Base-by-base conservation (phyloP, 2,329 filamentous ascomycete species). In the Ophiostoma perfectum region DNA sequence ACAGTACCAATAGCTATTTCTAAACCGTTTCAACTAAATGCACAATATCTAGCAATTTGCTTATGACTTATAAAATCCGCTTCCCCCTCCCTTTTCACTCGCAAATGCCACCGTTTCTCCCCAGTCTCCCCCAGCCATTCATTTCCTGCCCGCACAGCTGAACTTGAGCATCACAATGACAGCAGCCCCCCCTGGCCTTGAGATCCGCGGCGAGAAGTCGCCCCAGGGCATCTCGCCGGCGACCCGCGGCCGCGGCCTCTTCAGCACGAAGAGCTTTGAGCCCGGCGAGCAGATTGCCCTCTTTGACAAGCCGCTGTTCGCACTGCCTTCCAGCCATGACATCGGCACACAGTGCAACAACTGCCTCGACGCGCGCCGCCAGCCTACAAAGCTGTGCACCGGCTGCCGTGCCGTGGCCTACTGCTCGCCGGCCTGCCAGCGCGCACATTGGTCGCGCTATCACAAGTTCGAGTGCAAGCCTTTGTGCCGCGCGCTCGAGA, bases 401-500 rank as follows among this genome's bases (percentile, higher is more conserved):
- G 81, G 79, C 65, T 89, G 86, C 77, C 80, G 78, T 41, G 78
- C 81, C 1, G 80, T 81, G 3, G 80, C 78, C 39, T 89, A 89
- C 78, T 89, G 86, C 77, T 78, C 79, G 66, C 68, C 77, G 7
- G 71, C 74, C 5, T 89, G 86, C 76, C 86, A 89, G 76, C 77
- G 78, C 38, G 77, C 80, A 2, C 81, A 84, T 74, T 88, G 86
- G 86, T 75, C 75, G 7, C 74, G 75, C 1, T 78, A 80, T 55
- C 86, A 89, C 76, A 79, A 80, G 72, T 76, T 76, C 63, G 86
- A 89, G 77, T 89, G 86, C 78, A 76, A 76, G 41, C 75, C 78
- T 44, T 78, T 83, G 70, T 72, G 74, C 71, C 79, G 78, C 64
- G 78, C 82, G 27, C 74, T 63, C 47, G 74, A 75, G 62, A 65